A percentile compares a stretch with the other conserved stretches of the same genome.
Conservation (phyloP, 768 basidiomycete genomes). For the Boletellus sp. region DNA sequence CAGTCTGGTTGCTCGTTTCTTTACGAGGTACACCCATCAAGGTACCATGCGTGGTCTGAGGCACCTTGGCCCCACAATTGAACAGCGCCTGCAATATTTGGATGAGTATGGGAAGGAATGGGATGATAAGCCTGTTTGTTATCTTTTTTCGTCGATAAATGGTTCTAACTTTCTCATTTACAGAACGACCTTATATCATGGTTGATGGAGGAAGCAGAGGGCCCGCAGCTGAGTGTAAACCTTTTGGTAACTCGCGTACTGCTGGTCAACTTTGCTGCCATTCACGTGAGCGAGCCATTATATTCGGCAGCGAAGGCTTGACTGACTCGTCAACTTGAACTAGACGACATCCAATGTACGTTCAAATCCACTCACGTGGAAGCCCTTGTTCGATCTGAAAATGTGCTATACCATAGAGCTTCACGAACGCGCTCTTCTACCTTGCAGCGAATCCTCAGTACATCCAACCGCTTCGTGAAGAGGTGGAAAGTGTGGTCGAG, state of each 20-base stretch:
- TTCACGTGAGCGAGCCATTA: conserved; percentile 15
- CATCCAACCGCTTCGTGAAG: conserved; percentile 33
- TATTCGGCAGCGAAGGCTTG: too few relatives aligned
- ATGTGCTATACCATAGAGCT: conserved; percentile 20
- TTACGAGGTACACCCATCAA: background rate
- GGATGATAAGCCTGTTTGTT: conserved; percentile 21
- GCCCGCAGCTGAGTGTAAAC: conserved; percentile 10
- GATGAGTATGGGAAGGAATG: conserved; percentile 24
- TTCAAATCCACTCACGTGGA: background rate
- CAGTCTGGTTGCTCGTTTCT: conserved; percentile 15
- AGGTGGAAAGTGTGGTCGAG: conserved; percentile 28
- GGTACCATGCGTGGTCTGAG: conserved; percentile 4
- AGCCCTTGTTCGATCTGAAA: background rate
- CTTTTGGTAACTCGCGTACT: conserved; percentile 17
- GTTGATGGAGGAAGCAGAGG: conserved; percentile 26
- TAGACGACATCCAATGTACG: conserved; percentile 20
- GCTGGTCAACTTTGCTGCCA: conserved; percentile 13
- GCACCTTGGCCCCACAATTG: conserved; percentile 27
- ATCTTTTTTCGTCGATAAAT: background rate
- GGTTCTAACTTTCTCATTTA: background rate
- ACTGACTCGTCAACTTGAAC: background rate
- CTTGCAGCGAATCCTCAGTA: conserved; percentile 36
- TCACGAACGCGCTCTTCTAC: conserved; percentile 32
- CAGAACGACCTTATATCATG: conserved; percentile 34
- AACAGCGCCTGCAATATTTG: conserved; percentile 23